Evolutionary conservation across 2,329 filamentous ascomycete species (phyloP).

Genomic region (Calonectria crousiana): DNA sequence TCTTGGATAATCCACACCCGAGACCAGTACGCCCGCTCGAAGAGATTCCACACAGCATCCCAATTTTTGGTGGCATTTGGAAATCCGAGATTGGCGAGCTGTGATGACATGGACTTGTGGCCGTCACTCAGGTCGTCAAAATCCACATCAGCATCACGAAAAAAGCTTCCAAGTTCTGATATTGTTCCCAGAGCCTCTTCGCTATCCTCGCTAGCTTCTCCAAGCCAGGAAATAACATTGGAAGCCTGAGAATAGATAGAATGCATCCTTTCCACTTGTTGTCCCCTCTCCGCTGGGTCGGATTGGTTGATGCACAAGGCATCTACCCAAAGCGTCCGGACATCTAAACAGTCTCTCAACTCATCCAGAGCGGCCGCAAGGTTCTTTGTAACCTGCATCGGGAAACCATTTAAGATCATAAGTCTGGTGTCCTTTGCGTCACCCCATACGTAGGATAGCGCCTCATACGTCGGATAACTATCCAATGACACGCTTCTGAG

Average conservation of each 20-base stretch:
- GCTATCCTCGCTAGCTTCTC: not conserved
- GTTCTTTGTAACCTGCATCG: not conserved
- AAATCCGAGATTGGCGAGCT: not conserved
- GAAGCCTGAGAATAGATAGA: not conserved
- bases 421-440: not conserved
- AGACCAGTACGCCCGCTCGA: not conserved
- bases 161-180: not conserved
- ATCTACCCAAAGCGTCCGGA: not conserved
- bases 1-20: not conserved
- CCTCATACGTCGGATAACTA: not conserved
- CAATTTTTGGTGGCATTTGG: not conserved
- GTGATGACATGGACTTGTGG: not conserved
- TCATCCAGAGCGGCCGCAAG: not conserved
- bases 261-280: not conserved
- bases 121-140: not conserved
- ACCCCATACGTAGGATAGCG: not conserved
- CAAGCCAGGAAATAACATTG: not conserved
- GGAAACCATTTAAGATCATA: not conserved
- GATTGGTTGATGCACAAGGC: not conserved
- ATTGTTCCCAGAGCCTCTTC: not conserved
- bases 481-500: not conserved
- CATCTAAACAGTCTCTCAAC: not conserved
- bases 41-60: not conserved
- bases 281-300: not conserved
- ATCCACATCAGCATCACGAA: not conserved